These are phyloP conservation scores for Coprinopsis cinerea DNA, from an alignment of 768 basidiomycete genomes.

Conservation along the genomic window DNA sequence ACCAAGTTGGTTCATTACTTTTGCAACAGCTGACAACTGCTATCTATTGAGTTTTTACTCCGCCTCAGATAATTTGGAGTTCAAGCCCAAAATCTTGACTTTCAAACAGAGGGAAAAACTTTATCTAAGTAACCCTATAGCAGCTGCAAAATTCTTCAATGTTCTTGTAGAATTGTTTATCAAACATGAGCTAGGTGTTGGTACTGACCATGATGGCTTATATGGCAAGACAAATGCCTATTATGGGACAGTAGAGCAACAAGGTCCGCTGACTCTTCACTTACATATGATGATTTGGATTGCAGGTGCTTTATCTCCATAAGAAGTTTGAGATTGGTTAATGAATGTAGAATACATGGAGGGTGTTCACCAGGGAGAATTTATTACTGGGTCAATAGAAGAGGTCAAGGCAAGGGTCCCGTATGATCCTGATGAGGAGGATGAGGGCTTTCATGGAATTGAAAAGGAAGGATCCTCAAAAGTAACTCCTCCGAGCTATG, in stretches of 20 bases:
- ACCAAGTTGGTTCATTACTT: constrained; percentile 3
- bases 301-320: constrained; percentile 19
- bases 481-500: no score
- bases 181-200: constrained; percentile 17
- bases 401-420: no score
- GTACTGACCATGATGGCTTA: constrained; percentile 1
- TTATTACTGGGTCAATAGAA: constrained; percentile 16
- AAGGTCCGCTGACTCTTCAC: constrained; percentile 32
- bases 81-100: constrained; percentile 6
- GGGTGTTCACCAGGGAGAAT: no score
- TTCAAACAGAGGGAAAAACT: constrained; percentile 11
- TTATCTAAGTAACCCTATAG: constrained; percentile 22
- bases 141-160: constrained; percentile 26
- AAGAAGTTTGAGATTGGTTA: no score
- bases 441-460: no score
- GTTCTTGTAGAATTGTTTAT: constrained; percentile 23
- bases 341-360: no score
- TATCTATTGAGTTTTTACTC: constrained; percentile 28
- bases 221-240: constrained; percentile 25
- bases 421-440: no score
- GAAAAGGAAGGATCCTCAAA: no score
- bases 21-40: constrained; percentile 20
- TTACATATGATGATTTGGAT: constrained; percentile 34
- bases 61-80: constrained; percentile 16
- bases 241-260: constrained; percentile 30